Percentiles rank a stretch among this genome's conserved stretches.
Conservation (phyloP, 768 basidiomycete species). For the Lactarius hengduanensis region DNA sequence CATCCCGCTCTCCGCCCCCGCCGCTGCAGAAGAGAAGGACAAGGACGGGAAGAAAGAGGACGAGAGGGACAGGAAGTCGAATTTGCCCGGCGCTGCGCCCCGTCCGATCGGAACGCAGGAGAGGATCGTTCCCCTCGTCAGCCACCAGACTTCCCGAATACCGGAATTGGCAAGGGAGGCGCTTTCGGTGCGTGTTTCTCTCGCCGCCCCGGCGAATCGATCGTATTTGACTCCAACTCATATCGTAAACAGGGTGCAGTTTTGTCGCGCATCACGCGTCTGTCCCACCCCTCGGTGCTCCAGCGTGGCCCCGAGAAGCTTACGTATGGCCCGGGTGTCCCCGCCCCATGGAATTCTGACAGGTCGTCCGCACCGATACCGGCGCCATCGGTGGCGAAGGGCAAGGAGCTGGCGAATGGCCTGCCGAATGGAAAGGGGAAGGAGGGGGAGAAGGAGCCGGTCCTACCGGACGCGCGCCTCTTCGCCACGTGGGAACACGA, state of each 20-base stretch:
- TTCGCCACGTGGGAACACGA: constrained; percentile 54
- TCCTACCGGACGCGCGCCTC: constrained; percentile 48
- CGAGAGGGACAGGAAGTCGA: constrained; percentile 53
- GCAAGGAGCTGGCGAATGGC: constrained; percentile 30
- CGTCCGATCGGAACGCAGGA: constrained; percentile 45
- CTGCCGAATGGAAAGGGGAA: constrained; percentile 34
- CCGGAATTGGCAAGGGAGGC: constrained; percentile 65
- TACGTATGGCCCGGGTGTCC: constrained; percentile 41
- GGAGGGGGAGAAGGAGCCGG: constrained; percentile 31
- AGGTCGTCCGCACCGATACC: constrained; percentile 29
- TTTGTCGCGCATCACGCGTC: constrained; percentile 55
- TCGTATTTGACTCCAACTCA: not conserved
- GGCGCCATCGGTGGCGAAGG: constrained; percentile 30
- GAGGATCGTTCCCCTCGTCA: constrained; percentile 61
- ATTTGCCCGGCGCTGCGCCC: constrained; percentile 40
- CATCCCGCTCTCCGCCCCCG: constrained; percentile 42
- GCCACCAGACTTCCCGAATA: constrained; percentile 61
- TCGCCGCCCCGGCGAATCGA: not conserved
- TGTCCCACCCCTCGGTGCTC: constrained; percentile 65
- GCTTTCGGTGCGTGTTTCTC: constrained; percentile 54
- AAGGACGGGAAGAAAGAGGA: constrained; percentile 56
- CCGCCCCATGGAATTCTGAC: constrained; percentile 48
- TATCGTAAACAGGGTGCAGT: constrained; percentile 47
- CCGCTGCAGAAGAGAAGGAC: constrained; percentile 41
- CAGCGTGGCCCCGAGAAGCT: constrained; percentile 47